These are phyloP conservation scores for Globisporangium mamillatum DNA, from an alignment of 352 stramenopile genomes.

Conservation along the genomic window DNA sequence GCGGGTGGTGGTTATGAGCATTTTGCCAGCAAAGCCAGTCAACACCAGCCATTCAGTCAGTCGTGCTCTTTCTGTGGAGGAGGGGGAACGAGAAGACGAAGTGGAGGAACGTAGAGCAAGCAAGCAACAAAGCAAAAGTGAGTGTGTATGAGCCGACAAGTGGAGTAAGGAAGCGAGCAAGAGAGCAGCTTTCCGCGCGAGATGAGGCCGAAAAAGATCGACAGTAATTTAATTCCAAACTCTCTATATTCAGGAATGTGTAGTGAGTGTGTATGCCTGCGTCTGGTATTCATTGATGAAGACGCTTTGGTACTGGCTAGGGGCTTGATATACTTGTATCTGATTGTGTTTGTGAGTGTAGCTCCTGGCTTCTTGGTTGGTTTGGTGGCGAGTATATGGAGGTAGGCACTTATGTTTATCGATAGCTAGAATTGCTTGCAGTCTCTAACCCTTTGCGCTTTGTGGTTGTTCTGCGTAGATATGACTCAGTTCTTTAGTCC, in stretches of 20 bases:
- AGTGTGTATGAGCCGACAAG: conserved; percentile 7
- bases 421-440: neutral
- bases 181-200: neutral
- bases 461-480: neutral
- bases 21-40: neutral
- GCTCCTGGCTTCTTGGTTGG: neutral
- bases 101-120: neutral
- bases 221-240: conserved; percentile 12
- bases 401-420: neutral
- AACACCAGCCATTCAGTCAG: neutral
- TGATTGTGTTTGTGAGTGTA: neutral
- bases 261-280: neutral
- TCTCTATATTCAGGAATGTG: conserved; percentile 9
- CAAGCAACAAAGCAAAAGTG: neutral
- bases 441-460: neutral
- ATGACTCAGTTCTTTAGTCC: neutral
- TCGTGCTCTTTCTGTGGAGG: neutral
- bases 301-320: neutral
- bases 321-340: neutral
- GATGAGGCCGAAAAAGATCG: neutral
- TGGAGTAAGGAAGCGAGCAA: neutral
- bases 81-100: neutral
- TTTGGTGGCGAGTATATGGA: neutral
- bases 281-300: neutral
- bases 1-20: neutral